Conservation (phyloP, 108 stramenopile genomes). For the Cyclotella atomus region DNA sequence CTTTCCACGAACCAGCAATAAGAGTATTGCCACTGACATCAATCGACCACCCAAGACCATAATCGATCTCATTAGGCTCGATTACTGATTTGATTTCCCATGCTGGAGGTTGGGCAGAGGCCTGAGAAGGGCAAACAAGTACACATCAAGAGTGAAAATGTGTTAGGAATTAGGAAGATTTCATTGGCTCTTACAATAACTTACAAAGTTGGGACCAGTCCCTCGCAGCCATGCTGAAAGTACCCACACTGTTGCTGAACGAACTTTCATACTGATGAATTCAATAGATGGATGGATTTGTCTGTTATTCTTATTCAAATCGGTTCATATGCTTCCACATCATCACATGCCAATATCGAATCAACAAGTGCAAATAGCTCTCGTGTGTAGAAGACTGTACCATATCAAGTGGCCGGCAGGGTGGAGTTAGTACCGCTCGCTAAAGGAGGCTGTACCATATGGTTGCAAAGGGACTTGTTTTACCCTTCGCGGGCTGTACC, state of each 20-base stretch:
- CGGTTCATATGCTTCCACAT: no score
- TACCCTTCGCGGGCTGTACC: no score
- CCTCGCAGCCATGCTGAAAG: not conserved
- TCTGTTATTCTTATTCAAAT: no score
- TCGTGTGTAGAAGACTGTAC: no score
- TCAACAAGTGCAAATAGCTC: no score
- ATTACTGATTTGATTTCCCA: not conserved
- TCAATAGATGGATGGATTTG: no score
- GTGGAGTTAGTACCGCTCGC: no score
- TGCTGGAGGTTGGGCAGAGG: not conserved
- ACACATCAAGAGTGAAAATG: not conserved
- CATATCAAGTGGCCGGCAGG: no score
- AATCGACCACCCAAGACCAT: slow-evolving; percentile 9
- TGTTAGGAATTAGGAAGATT: not conserved
- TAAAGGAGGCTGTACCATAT: no score
- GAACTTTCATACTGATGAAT: not conserved
- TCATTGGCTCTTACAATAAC: not conserved
- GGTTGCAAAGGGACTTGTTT: no score
- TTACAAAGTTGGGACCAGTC: not conserved
- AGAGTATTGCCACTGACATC: slow-evolving; percentile 10
- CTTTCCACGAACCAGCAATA: slow-evolving; percentile 12
- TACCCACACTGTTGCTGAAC: not conserved
- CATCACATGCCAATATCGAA: no score
- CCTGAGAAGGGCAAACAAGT: not conserved
- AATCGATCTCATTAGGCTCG: not conserved